These are phyloP conservation scores for Citrus sp. DNA, from an alignment of 345 rosid genomes.

Conservation along the genomic window DNA sequence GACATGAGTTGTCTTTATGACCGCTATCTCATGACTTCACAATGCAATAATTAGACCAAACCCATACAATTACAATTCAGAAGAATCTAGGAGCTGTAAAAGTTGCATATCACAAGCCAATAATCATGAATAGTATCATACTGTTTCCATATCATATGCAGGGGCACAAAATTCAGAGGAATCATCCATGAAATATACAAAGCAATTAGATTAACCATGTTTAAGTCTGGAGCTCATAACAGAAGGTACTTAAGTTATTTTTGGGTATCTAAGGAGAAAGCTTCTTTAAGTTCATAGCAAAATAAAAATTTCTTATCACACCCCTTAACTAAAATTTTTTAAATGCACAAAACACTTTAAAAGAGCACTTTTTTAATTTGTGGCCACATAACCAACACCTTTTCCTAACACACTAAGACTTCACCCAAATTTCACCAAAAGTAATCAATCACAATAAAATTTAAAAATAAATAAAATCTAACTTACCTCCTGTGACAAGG, in stretches of 20 bases:
- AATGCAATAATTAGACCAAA: background rate
- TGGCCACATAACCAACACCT: background rate
- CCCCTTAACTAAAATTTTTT: background rate
- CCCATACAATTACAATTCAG: background rate
- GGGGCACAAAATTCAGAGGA: background rate
- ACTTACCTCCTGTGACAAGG: constrained; percentile 61
- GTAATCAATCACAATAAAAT: background rate
- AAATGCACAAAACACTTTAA: background rate
- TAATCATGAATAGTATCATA: background rate
- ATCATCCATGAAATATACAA: background rate
- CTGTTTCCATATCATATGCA: background rate
- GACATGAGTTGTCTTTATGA: background rate
- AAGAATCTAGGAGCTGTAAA: background rate
- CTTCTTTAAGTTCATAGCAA: background rate
- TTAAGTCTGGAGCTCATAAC: background rate
- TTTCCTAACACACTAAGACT: background rate
- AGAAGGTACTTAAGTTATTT: background rate
- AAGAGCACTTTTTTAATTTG: background rate
- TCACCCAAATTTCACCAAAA: background rate
- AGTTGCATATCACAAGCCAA: background rate
- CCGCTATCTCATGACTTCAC: background rate
- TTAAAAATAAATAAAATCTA: background rate
- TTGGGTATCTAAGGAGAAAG: background rate
- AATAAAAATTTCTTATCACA: no score
- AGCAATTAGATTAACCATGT: background rate